Conservation (phyloP, 169 alveolate species). For the Plasmodium ovale region DNA sequence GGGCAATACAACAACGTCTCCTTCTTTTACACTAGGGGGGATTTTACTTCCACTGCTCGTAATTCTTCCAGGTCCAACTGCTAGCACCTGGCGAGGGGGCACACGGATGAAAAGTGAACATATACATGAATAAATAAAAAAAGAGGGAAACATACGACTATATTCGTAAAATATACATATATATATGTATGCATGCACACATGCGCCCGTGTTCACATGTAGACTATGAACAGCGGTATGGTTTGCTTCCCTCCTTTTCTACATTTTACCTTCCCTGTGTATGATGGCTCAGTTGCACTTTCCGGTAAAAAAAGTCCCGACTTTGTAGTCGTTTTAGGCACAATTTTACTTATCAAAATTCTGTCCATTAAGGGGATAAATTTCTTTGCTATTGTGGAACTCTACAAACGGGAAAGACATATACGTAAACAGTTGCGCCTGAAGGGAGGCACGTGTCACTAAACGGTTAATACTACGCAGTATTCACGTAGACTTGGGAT, state of each 20-base stretch:
- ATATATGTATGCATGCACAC: neutral
- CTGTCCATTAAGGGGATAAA: constrained; percentile 89
- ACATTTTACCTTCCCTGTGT: constrained; percentile 82
- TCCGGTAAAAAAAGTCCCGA: constrained; percentile 89
- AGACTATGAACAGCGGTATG: neutral
- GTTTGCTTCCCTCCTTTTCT: neutral
- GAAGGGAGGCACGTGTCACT: too few relatives aligned
- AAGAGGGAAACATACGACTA: too few relatives aligned
- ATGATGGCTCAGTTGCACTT: constrained; percentile 84
- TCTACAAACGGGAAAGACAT: too few relatives aligned
- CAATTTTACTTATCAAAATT: constrained; percentile 86
- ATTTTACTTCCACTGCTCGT: constrained; percentile 78
- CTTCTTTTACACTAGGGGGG: constrained; percentile 86
- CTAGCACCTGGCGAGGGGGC: constrained; percentile 77
- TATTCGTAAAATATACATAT: too few relatives aligned
- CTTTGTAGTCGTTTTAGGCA: constrained; percentile 85
- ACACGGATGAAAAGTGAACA: neutral
- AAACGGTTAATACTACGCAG: too few relatives aligned
- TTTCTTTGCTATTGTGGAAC: constrained; percentile 81
- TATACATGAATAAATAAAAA: constrained; percentile 3
- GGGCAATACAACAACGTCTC: constrained; percentile 91
- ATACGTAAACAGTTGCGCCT: too few relatives aligned
- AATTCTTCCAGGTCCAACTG: constrained; percentile 83
- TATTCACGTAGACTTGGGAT: too few relatives aligned
- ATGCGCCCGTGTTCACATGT: neutral